Evolutionary conservation across 805 yeast genomes (phyloP), one percentile per base, ranked within the genome.

Genomic region (Yamadazyma akitaensis): DNA sequence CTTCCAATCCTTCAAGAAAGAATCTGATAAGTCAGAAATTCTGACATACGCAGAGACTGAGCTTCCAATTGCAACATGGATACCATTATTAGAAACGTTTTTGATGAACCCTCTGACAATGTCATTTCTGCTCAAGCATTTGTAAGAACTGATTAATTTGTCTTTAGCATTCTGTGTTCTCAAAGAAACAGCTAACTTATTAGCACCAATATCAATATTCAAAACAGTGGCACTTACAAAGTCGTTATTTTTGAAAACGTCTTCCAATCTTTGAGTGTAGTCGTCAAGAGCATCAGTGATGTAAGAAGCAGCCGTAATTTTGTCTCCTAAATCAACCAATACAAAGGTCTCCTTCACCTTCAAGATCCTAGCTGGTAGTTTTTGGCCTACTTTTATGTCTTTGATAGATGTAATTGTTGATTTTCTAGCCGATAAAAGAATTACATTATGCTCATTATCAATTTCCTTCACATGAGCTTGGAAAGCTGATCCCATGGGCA

Each of bases 1-100:
- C 71, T 88, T 88, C 98, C 98, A 92, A 48, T 92, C 96, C 57
- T 84, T 85, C 60, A 89, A 68, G 57, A 70, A 88, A 0, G 85
- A 73, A 57, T 92, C 98, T 10, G 95, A 87, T 25, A 92, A 70
- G 61, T 91, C 91, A 37, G 85, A 66, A 42, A 89, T 82, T 58
- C 88, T 84, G 24, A 88, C 94, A 58, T 92, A 81, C 1, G 91
- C 97, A 55, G 79, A 80, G 21, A 87, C 71, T 1, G 75, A 69
- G 51, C 86, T 77, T 36, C 94, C 89, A 53, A 92, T 68, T 17
- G 86, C 75, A 42, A 92, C 85, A 61, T 85, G 88, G 21, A 92
- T 64, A 62, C 96, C 96, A 47, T 81, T 77, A 54, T 85, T 83
- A 12, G 86, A 79, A 40, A 90, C 76, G 50, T 81, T 81, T 59